These are phyloP conservation scores for Hippophae rhamnoides DNA, from an alignment of 306 rosid species.

Conservation along the genomic window DNA sequence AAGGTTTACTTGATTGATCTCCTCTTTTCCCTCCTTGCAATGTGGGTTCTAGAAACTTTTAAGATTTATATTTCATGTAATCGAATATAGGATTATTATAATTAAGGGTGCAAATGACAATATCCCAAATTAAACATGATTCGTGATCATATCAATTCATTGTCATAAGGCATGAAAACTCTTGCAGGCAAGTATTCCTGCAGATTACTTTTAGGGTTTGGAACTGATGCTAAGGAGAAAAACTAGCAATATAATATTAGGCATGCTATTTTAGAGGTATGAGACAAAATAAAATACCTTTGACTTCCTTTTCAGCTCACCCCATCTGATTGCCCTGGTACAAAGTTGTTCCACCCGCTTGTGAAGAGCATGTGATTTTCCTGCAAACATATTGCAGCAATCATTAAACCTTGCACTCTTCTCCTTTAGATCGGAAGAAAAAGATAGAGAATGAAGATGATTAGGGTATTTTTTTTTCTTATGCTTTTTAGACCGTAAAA, in stretches of 20 bases:
- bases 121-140: neutral
- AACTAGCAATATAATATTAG: neutral
- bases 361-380: constrained; percentile 62
- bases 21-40: neutral
- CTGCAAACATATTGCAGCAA: constrained; percentile 23
- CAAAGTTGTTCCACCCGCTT: constrained; percentile 56
- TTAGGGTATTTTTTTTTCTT: too few species aligned
- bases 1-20: too few species aligned
- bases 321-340: constrained; percentile 57
- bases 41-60: neutral
- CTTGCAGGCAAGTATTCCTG: neutral
- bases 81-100: too few species aligned
- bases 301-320: constrained; percentile 40
- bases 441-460: neutral
- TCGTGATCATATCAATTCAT: neutral
- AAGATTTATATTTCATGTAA: neutral
- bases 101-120: neutral
- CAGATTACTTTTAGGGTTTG: neutral
- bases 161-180: neutral
- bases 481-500: too few species aligned
- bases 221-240: neutral
- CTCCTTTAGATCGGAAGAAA: neutral
- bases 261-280: neutral
- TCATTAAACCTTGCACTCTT: neutral
- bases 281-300: constrained; percentile 24